Base-by-base conservation (phyloP, 306 rosid genomes). In the Prunus salicina region DNA sequence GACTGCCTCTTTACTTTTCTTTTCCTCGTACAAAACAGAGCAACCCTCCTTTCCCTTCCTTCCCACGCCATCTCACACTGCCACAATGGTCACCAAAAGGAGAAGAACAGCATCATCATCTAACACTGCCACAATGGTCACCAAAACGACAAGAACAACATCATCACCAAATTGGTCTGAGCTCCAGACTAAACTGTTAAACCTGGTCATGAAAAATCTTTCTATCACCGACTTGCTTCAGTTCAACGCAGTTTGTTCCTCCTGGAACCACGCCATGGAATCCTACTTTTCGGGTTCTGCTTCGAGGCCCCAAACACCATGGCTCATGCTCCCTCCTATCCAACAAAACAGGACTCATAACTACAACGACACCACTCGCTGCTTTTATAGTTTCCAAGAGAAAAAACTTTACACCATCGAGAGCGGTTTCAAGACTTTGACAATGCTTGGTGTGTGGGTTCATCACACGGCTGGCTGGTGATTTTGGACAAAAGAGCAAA, bases 381-480 rank as follows among this genome's bases (percentile, higher is more conserved):
- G 67, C 67, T 30, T 63, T 38, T 63, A 63, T 16, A 30, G 7
- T 41, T 41, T 63, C 9, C 10, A 63, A 63, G 46, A 30, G 45
- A 8, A 63, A 4, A 63, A 63, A 27, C 20, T 38, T 8, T 34
- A 38, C 69, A 34, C 69, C 4, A 18, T 64, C 13, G 19, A 38
- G 49, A 19, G 38, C 20, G 2, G 18, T 63, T 30, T 10, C 13
- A 38, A 9, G 50, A 34, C 15, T 19, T 16, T 46, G 27, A 14
- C 15, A 45, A 45, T 8, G 52, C 28, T 47, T 30, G 46, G n/a
- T 64, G 63, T 41, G 49, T 64, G 10, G 79, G 64, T 47, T 75
- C 72, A 8, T 75, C 79, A 5, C 60, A 30, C 10, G 51, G 71
- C 6, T 49, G 63, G 71, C 20, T 75, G 20, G 72, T 75, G 63